Evolutionary conservation across 331 rosid species (phyloP).

Genomic region (Phaseolus coccineus): DNA sequence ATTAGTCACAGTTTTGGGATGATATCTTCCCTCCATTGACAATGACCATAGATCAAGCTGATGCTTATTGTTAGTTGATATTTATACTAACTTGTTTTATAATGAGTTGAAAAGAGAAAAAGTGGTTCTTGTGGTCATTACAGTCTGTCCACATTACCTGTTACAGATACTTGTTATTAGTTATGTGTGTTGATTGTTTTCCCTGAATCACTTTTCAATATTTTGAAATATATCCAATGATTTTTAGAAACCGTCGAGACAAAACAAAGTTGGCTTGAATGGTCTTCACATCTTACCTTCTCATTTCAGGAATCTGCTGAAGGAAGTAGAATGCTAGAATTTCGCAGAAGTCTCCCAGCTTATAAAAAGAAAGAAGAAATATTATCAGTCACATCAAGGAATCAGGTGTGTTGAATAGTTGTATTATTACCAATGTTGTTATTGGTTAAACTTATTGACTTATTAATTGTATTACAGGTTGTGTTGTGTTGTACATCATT

Average conservation of each 20-base stretch:
- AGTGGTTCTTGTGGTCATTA: constrained; percentile 23
- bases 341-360: constrained; percentile 87
- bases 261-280: constrained; percentile 36
- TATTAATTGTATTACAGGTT: constrained; percentile 22
- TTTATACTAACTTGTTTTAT: constrained; percentile 24
- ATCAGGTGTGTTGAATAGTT: constrained; percentile 70
- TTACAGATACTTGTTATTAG: constrained; percentile 11
- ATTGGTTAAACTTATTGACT: constrained; percentile 31
- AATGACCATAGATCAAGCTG: background rate
- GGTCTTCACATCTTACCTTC: constrained; percentile 42
- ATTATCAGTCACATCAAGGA: constrained; percentile 66
- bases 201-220: background rate
- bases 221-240: background rate
- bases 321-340: constrained; percentile 80
- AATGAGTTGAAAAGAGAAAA: constrained; percentile 21
- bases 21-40: constrained; percentile 5
- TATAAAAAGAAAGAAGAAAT: constrained; percentile 83
- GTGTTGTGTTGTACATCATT: constrained; percentile 25
- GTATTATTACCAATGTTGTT: constrained; percentile 20
- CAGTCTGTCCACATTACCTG: constrained; percentile 10
- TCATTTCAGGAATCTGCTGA: constrained; percentile 74
- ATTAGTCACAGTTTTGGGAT: background rate
- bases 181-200: background rate
- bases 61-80: background rate
- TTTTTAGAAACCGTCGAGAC: constrained; percentile 16